Percentiles rank a stretch among this genome's conserved stretches.
phyloP scores from a whole-genome alignment of 2,329 filamentous ascomycete genomes.

The Incumbomyces delicatus region DNA sequence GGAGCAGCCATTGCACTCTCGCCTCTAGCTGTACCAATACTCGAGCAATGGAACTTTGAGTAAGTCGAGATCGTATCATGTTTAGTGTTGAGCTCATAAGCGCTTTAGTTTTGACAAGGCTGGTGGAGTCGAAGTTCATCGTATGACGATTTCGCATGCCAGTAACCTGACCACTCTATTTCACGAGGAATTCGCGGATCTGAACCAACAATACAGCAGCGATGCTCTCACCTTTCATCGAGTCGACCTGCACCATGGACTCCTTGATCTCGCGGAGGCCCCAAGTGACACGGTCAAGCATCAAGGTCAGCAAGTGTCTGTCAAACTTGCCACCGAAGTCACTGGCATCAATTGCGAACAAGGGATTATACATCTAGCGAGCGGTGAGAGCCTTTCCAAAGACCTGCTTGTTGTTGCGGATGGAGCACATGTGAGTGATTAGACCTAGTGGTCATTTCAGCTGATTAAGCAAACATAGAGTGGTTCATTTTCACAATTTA shows the following conservation, averaged over 20 bases:
- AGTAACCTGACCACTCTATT: slow-evolving; percentile 13
- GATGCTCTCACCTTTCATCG: slow-evolving; percentile 22
- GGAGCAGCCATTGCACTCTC: slow-evolving; percentile 24
- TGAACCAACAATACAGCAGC: slow-evolving; percentile 18
- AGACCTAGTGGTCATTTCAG: no score
- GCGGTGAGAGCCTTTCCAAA: slow-evolving; percentile 18
- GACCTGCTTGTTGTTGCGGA: slow-evolving; percentile 28
- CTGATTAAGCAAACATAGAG: neutral
- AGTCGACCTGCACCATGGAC: slow-evolving; percentile 23
- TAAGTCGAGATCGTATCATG: slow-evolving; percentile 25
- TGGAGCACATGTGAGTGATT: slow-evolving; percentile 13
- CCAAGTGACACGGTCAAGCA: slow-evolving; percentile 2
- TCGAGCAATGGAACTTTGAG: slow-evolving; percentile 19
- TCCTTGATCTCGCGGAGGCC: slow-evolving; percentile 15
- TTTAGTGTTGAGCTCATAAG: slow-evolving; percentile 21
- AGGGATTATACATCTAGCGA: slow-evolving; percentile 17
- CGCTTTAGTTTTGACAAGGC: slow-evolving; percentile 16
- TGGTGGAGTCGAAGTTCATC: slow-evolving; percentile 14
- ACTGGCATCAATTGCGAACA: slow-evolving; percentile 17
- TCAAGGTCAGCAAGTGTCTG: slow-evolving; percentile 10
- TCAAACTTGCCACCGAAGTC: slow-evolving; percentile 20
- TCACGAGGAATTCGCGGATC: slow-evolving; percentile 13
- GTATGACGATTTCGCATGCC: slow-evolving; percentile 14
- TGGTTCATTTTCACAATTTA: slow-evolving; percentile 10
- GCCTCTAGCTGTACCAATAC: slow-evolving; percentile 22